These are phyloP conservation scores for Ulota crispa DNA, from an alignment of 225 moss, liverwort and hornwort species.

Conservation along the genomic window DNA sequence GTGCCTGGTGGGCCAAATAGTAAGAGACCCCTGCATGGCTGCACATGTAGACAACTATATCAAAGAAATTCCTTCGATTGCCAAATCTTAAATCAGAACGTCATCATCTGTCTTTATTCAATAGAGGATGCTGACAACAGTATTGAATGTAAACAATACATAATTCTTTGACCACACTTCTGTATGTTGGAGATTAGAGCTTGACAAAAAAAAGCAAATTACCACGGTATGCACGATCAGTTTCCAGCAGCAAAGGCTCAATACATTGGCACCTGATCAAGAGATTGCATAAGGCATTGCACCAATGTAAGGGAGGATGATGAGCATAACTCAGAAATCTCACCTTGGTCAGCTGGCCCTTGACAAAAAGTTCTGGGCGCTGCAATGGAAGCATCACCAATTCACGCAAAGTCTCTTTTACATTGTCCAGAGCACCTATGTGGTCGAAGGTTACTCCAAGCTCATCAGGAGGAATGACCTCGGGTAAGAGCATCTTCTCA, in stretches of 20 bases:
- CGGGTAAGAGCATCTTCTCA: constrained; percentile 96
- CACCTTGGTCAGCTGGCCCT: constrained; percentile 96
- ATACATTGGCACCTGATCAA: background rate
- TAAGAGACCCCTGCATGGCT: constrained; percentile 96
- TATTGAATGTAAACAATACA: background rate
- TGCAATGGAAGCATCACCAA: constrained; percentile 97
- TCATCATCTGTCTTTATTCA: background rate
- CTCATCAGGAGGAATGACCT: constrained; percentile 96
- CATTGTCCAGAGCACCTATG: constrained; percentile 92
- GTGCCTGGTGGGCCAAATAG: constrained; percentile 96
- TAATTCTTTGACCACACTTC: background rate
- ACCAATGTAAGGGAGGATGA: background rate
- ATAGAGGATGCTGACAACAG: background rate
- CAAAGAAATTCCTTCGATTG: background rate
- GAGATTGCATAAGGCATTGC: background rate
- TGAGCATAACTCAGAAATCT: constrained; percentile 1
- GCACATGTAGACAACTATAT: background rate
- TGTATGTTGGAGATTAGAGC: background rate
- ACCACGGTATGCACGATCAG: background rate
- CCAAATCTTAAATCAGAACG: background rate
- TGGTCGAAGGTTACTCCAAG: constrained; percentile 96
- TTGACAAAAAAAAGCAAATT: background rate
- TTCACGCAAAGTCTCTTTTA: constrained; percentile 87
- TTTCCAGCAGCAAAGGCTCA: background rate
- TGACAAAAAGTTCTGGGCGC: constrained; percentile 93